Conservation (phyloP, 2,329 filamentous ascomycete species). For the Xylariaceae sp. region DNA sequence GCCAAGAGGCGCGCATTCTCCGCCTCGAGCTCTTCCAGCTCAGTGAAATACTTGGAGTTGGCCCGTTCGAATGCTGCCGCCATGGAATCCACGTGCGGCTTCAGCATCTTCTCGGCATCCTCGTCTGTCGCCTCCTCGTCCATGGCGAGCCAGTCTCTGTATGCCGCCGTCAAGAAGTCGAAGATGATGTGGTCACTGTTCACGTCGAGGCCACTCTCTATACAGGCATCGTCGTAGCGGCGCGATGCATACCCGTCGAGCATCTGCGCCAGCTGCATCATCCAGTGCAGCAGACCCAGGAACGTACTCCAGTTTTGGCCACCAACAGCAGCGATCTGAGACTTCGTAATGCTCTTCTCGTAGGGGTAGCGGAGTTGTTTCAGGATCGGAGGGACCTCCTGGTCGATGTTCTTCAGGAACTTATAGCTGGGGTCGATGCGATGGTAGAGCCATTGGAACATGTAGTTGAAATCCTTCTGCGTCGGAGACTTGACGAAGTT, state of each 20-base stretch:
- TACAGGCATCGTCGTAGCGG: constrained; percentile 83
- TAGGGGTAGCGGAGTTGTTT: constrained; percentile 94
- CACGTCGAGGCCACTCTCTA: constrained; percentile 82
- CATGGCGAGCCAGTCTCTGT: constrained; percentile 89
- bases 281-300: constrained; percentile 90
- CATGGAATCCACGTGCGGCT: constrained; percentile 84
- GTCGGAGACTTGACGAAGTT: constrained; percentile 92
- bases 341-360: constrained; percentile 93
- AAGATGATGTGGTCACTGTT: constrained; percentile 90
- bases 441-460: constrained; percentile 97
- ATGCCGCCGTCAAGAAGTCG: constrained; percentile 82
- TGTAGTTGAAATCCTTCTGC: constrained; percentile 95
- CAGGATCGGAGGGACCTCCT: constrained; percentile 86
- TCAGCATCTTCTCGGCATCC: constrained; percentile 70
- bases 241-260: constrained; percentile 75
- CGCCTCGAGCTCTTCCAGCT: constrained; percentile 78
- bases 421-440: constrained; percentile 90
- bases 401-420: constrained; percentile 91
- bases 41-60: constrained; percentile 78
- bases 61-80: constrained; percentile 77
- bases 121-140: constrained; percentile 84
- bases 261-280: constrained; percentile 97
- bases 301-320: constrained; percentile 97
- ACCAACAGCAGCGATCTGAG: constrained; percentile 87
- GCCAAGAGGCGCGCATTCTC: constrained; percentile 76